phyloP scores from a whole-genome alignment of 1,139 yeast genomes.

The Geotrichum phurueaensis region DNA sequence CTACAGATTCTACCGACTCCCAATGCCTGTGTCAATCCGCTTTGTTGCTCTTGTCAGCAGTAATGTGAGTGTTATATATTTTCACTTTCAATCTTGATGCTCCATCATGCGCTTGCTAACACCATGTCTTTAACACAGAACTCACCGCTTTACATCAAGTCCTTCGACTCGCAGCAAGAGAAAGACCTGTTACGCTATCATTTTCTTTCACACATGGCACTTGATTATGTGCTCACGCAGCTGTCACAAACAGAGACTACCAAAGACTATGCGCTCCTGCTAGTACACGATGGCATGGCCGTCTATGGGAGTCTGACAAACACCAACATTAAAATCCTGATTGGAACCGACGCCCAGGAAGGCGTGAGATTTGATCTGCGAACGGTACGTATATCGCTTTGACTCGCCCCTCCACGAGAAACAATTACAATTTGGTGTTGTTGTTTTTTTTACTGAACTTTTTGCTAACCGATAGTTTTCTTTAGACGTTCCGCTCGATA shows the following conservation, averaged over 20 bases:
- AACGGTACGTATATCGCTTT: constrained; percentile 19
- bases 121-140: constrained; percentile 21
- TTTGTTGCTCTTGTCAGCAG: constrained; percentile 32
- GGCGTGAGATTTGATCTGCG: constrained; percentile 29
- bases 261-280: constrained; percentile 33
- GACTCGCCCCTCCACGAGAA: too few relatives aligned
- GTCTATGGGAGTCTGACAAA: constrained; percentile 40
- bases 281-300: constrained; percentile 41
- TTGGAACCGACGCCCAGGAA: constrained; percentile 36
- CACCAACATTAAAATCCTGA: constrained; percentile 37
- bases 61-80: constrained; percentile 23
- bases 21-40: constrained; percentile 27
- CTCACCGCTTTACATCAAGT: constrained; percentile 29
- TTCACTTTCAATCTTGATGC: too few relatives aligned
- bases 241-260: constrained; percentile 26
- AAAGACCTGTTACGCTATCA: constrained; percentile 32
- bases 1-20: not conserved
- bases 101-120: not conserved
- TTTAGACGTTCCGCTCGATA: constrained; percentile 31
- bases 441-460: not conserved
- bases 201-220: constrained; percentile 40
- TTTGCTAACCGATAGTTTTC: not conserved
- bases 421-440: not conserved
- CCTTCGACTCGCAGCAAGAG: constrained; percentile 23
- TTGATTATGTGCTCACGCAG: constrained; percentile 36